A percentile compares a stretch with the other conserved stretches of the same genome.
phyloP scores from a whole-genome alignment of 108 stramenopile species.

The Asterionellopsis glacialis region DNA sequence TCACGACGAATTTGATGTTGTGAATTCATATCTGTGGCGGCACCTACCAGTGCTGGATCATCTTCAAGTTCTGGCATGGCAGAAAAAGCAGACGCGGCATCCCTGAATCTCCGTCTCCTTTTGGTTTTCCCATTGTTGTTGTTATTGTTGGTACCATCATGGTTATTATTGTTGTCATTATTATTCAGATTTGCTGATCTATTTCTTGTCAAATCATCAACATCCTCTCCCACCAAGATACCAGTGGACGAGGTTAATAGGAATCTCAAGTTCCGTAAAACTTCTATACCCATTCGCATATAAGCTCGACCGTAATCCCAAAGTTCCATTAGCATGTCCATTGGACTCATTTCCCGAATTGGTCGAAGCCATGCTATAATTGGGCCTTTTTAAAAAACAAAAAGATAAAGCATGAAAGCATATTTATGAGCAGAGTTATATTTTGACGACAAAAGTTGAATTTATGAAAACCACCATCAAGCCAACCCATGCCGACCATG shows the following conservation, averaged over 20 bases:
- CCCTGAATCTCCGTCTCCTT: not conserved
- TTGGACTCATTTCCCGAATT: not conserved
- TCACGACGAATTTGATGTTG: not conserved
- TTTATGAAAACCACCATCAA: not conserved
- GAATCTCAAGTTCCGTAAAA: not conserved
- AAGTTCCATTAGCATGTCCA: not conserved
- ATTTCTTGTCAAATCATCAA: not conserved
- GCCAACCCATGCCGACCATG: not conserved
- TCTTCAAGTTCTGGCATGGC: slow-evolving; percentile 1
- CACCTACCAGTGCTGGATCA: not conserved
- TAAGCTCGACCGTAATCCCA: not conserved
- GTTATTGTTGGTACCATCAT: no score
- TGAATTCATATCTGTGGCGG: not conserved
- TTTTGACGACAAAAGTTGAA: not conserved
- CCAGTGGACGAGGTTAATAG: not conserved
- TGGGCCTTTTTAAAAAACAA: not conserved
- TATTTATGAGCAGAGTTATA: not conserved
- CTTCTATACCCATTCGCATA: not conserved
- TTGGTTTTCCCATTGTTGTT: not conserved
- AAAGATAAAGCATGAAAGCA: no score
- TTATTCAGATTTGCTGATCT: no score
- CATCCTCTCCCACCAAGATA: not conserved
- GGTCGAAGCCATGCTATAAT: not conserved
- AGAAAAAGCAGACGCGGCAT: not conserved
- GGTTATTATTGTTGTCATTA: no score